Percentiles rank a stretch among this genome's conserved stretches.
Conservation (phyloP, 768 basidiomycete species). For the Udeniomyces megalosporus region DNA sequence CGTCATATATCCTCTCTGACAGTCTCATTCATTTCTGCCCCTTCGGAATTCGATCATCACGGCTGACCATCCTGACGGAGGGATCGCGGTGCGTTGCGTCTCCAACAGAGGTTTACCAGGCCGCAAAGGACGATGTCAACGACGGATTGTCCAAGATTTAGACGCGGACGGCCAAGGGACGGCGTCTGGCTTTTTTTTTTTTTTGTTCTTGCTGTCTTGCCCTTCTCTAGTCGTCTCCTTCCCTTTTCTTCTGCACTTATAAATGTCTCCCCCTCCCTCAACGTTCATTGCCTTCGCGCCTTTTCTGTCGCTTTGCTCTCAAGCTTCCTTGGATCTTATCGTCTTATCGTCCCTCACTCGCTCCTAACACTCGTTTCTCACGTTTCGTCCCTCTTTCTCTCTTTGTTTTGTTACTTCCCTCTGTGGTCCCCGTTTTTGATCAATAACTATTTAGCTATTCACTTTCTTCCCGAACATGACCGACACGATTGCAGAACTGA, state of each 20-base stretch:
- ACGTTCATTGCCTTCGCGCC: no score
- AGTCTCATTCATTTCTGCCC: no score
- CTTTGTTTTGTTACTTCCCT: not conserved
- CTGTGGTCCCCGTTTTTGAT: not conserved
- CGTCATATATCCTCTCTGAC: no score
- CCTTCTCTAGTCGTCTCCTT: not conserved
- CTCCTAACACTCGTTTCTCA: not conserved
- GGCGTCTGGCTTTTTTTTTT: no score
- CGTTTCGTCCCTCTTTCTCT: not conserved
- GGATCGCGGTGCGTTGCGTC: conserved; percentile 37
- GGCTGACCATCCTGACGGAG: not conserved
- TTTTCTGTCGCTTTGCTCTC: no score
- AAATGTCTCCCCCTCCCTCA: not conserved
- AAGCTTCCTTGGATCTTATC: no score
- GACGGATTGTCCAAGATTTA: conserved; percentile 56
- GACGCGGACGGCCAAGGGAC: conserved; percentile 31
- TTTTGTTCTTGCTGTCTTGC: no score
- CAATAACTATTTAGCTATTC: not conserved
- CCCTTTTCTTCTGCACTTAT: not conserved
- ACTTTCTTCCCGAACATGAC: not conserved
- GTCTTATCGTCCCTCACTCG: not conserved
- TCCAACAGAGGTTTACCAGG: conserved; percentile 48
- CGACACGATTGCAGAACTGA: no score
- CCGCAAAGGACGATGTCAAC: conserved; percentile 45
- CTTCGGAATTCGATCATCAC: no score